These are phyloP conservation scores for Lactifluus subvellereus DNA, from an alignment of 768 basidiomycete genomes.

Conservation along the genomic window DNA sequence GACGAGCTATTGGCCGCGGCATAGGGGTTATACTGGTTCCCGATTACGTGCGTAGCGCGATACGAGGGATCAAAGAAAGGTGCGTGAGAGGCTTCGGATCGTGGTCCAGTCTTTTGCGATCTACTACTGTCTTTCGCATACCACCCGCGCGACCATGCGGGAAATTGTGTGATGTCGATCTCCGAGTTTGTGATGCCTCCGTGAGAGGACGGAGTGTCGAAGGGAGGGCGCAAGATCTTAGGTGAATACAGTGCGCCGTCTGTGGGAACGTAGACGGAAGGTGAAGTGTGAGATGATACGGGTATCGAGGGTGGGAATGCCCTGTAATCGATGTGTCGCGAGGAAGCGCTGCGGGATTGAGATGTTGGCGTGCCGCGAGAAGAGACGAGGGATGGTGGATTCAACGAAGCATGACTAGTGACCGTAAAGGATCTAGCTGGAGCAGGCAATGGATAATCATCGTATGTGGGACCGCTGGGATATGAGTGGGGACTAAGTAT, in stretches of 20 bases:
- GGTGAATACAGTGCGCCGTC: not conserved
- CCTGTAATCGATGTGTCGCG: constrained; percentile 29
- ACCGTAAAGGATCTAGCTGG: constrained; percentile 14
- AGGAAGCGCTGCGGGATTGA: constrained; percentile 23
- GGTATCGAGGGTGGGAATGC: constrained; percentile 48
- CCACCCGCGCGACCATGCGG: constrained; percentile 59
- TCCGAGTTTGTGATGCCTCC: constrained; percentile 35
- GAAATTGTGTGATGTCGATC: constrained; percentile 57
- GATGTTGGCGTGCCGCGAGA: constrained; percentile 31
- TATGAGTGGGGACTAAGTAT: constrained; percentile 25
- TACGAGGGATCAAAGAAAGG: constrained; percentile 34
- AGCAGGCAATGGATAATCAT: constrained; percentile 31
- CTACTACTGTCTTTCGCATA: constrained; percentile 36
- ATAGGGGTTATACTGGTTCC: constrained; percentile 27
- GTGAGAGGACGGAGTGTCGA: constrained; percentile 13
- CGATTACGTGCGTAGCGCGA: not conserved
- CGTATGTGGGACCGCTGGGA: constrained; percentile 26
- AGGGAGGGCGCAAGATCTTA: not conserved
- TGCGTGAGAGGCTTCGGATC: constrained; percentile 21
- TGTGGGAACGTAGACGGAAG: not conserved
- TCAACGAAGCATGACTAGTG: constrained; percentile 27
- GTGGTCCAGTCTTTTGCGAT: constrained; percentile 9
- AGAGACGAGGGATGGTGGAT: constrained; percentile 33
- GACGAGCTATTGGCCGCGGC: constrained; percentile 39
- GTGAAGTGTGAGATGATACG: not conserved